Conservation (phyloP, 2,329 filamentous ascomycete species). For the Apiospora hydei region DNA sequence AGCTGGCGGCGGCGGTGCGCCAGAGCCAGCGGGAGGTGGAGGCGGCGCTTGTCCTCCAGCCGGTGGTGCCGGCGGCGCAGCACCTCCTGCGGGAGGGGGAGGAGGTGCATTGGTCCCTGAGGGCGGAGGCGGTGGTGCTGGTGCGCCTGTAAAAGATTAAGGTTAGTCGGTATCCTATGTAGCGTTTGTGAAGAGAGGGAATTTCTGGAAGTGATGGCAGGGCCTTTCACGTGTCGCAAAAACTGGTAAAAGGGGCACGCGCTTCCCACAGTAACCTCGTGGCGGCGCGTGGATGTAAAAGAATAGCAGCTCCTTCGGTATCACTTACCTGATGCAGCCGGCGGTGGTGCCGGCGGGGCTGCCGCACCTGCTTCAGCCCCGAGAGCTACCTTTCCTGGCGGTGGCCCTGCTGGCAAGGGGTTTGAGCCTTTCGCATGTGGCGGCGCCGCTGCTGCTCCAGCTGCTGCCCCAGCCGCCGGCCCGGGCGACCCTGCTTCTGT, state of each 20-base stretch:
- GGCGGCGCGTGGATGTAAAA: not conserved
- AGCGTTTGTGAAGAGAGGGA: not conserved
- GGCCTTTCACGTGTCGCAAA: not conserved
- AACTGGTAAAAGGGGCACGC: not conserved
- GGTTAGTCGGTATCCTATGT: not conserved
- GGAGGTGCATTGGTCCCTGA: not conserved
- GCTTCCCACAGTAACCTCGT: not conserved
- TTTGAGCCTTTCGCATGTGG: not conserved
- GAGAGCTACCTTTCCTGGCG: not conserved
- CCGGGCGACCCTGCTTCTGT: not conserved
- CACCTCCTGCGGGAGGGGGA: conserved; percentile 1
- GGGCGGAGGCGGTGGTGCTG: not conserved
- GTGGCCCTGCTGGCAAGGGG: not conserved
- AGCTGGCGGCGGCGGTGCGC: not conserved
- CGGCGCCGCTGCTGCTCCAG: not conserved
- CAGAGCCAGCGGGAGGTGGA: not conserved
- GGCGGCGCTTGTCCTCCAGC: not conserved
- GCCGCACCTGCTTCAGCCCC: not conserved
- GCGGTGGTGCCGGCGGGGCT: not conserved
- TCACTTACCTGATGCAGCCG: not conserved
- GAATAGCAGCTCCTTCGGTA: not conserved
- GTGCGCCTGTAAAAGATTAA: not conserved
- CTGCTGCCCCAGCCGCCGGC: not conserved
- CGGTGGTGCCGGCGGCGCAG: conserved; percentile 1
- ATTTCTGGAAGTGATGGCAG: not conserved